Conservation (phyloP, 1,139 yeast species). For the Hansenula sp. region DNA sequence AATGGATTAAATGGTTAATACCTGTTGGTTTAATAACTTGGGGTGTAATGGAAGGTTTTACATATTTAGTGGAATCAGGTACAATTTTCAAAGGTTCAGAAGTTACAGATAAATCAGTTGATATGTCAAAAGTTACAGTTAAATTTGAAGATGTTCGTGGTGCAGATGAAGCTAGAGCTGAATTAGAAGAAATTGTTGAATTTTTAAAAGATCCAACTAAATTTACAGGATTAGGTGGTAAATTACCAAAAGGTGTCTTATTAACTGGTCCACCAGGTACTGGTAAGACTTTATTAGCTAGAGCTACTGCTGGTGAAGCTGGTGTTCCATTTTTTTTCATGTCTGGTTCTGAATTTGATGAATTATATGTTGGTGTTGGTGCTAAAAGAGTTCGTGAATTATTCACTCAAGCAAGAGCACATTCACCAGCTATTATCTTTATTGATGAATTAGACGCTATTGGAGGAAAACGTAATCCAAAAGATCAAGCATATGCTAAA, state of each 20-base stretch:
- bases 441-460: constrained; percentile 97
- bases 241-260: constrained; percentile 93
- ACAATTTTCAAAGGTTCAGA: constrained; percentile 76
- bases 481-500: constrained; percentile 96
- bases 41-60: constrained; percentile 72
- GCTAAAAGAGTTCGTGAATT: constrained; percentile 96
- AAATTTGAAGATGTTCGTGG: constrained; percentile 93
- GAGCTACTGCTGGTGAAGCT: constrained; percentile 99
- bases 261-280: constrained; percentile 99
- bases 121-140: constrained; percentile 83
- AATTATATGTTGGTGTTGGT: constrained; percentile 97
- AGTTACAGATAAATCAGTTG: constrained; percentile 71
- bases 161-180: constrained; percentile 97
- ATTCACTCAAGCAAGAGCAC: constrained; percentile 87
- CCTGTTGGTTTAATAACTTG: constrained; percentile 72
- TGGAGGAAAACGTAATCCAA: constrained; percentile 96
- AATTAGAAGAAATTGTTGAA: constrained; percentile 93
- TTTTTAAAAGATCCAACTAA: constrained; percentile 93
- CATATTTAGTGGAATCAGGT: constrained; percentile 79
- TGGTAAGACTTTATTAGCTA: constrained; percentile 93
- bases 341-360: constrained; percentile 99
- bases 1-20: constrained; percentile 87
- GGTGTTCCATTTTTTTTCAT: constrained; percentile 98
- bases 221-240: constrained; percentile 95
- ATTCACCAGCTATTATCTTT: constrained; percentile 95